Percentiles rank a stretch among this genome's conserved stretches.
Evolutionary conservation across 495 filamentous ascomycete species (phyloP).

Genomic region (Massariosphaeria phaeospora): DNA sequence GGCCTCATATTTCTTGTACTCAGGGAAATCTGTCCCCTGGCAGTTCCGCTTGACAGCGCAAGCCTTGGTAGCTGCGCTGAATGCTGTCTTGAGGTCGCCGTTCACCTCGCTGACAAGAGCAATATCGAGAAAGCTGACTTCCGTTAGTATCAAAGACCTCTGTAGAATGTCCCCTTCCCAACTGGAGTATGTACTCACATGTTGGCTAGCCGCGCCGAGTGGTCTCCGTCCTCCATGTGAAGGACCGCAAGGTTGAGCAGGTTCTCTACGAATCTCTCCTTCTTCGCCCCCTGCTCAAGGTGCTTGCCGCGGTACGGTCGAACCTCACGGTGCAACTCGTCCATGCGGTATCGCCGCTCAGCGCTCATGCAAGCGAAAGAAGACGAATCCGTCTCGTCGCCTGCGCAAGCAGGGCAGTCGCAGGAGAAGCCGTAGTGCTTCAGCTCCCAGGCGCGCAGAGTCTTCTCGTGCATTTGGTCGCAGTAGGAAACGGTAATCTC

Average conservation of each 20-base stretch:
- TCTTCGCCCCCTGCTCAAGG: background rate
- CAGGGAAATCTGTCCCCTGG: slow-evolving; percentile 11
- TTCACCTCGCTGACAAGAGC: slow-evolving; percentile 17
- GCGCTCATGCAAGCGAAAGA: slow-evolving; percentile 20
- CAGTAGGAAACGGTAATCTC: slow-evolving; percentile 36
- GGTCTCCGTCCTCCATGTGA: slow-evolving; percentile 19
- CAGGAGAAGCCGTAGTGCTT: slow-evolving; percentile 34
- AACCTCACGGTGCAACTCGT: slow-evolving; percentile 12
- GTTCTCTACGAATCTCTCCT: background rate
- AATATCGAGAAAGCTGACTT: slow-evolving; percentile 26
- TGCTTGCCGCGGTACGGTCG: background rate
- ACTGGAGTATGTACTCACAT: slow-evolving; percentile 14
- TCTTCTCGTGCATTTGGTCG: slow-evolving; percentile 15
- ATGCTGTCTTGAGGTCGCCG: slow-evolving; percentile 7
- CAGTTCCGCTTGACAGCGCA: slow-evolving; percentile 11
- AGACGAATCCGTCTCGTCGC: slow-evolving; percentile 7
- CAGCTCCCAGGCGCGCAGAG: slow-evolving; percentile 20
- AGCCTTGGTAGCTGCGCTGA: slow-evolving; percentile 4
- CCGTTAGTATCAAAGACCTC: no score
- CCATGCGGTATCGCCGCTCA: slow-evolving; percentile 14
- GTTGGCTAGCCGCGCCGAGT: slow-evolving; percentile 5
- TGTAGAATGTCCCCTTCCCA: background rate
- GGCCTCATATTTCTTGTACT: slow-evolving; percentile 2
- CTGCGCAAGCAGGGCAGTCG: slow-evolving; percentile 31
- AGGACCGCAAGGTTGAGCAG: slow-evolving; percentile 17